Evolutionary conservation across 768 basidiomycete species (phyloP), one percentile per base, ranked within the genome.

Genomic region (Rhodotorula kratochvilovae): DNA sequence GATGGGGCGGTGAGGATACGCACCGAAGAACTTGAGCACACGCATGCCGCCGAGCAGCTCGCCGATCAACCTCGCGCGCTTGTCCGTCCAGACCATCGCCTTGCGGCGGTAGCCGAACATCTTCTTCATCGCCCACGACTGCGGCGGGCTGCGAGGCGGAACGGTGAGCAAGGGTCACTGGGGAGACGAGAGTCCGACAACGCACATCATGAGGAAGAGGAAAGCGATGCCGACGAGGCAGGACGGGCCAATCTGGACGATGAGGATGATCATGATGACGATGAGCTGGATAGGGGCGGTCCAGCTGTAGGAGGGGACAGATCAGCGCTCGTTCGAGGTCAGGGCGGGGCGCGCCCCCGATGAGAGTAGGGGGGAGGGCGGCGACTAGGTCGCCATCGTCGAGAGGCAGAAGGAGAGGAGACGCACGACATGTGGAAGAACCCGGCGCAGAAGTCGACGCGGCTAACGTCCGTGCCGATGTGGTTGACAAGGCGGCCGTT

Each of bases 401-500:
- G 19, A 6, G 19, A 46, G 21, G 3, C 19, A 46, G 45, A 17
- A 25, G 7, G 48, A 7, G 23, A 8, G 25, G 23, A 27, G 23
- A 50, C 48, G 48, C 10, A 21, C 29, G 85, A 83, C 73, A 75
- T 69, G 61, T 76, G 70, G 43, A 67, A 89, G 81, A 88, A 90
- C 23, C 50, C 81, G 50, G 29, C 87, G 84, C 88, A 89, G 76
- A 92, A 96, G 78, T 97, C 92, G 78, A 97, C 90, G 31, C 93
- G 86, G 39, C 90, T 92, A 31, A 94, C 87, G 78, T 93, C 92
- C 1, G 90, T 91, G 11, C 90, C 92, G 70, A 98, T 94, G 81
- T 95, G 92, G 74, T 92, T 94, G 72, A 96, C 89, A 19, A 96
- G 85, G 78, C 89, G 89, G 31, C 92, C 94, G 77, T 91, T 96